Base-by-base conservation (phyloP, 2,329 filamentous ascomycete species). In the Stagonosporopsis chrysanthemi region DNA sequence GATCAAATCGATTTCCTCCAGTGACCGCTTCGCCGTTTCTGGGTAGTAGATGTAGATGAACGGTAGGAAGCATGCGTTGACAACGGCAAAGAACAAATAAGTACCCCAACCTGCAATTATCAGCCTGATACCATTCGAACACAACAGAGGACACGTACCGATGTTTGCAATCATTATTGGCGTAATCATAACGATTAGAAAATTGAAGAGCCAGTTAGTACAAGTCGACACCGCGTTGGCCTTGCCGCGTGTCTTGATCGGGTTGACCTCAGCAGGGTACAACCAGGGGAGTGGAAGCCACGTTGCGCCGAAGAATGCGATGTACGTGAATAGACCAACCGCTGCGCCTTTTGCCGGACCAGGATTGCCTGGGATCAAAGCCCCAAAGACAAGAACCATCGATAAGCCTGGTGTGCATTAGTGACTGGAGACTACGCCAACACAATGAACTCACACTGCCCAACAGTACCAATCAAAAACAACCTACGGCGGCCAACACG, bases 321-420 rank as follows among this genome's bases (percentile, higher is more conserved):
- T 89, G 71, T 88, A 90, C 1, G 86, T 82, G 74, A 89, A 89
- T 15, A 89, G 53, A 46, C 86, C 86, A 3, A 88, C 86, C 3
- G 82, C 80, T 0, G 80, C 79, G 6, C 79, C 78, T 50, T 81
- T 80, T 4, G 80, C 76, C 29, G 77, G 71, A 4, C 39, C 62
- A 2, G 61, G 23, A 2, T 64, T 71, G 9, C 67, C 70, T 3
- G 75, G 74, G 22, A 78, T 77, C 15, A 78, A 56, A n/a, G 70
- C 71, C 24, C 60, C 75, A 43, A 78, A 76, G 12, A 72, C 69
- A 2, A 79, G 58, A 3, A 79, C 78, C 82, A 86, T 86, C 56
- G 82, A 84, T 19, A 84, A 62, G 58, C 81, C 79, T 57, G 17
- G 22, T 11, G n/a, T 17, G 22, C 17, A 15, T 55, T 22, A 55